Conservation (phyloP, 192 early-diverging fungal species). For the Gamsiella multidivaricata region DNA sequence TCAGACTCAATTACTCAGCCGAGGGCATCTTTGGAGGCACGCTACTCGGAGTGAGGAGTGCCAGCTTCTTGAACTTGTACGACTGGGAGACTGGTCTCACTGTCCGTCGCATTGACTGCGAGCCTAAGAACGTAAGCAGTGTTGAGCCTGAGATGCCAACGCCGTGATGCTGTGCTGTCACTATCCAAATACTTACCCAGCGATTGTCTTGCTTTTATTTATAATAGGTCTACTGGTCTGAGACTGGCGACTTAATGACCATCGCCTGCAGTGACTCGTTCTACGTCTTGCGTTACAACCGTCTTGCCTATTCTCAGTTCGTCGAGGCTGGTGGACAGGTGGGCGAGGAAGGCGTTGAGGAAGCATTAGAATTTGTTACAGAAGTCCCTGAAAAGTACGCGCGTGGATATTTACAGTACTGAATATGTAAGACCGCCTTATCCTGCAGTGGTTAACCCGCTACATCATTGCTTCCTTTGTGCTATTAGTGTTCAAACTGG, state of each 20-base stretch:
- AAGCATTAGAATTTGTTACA: constrained; percentile 94
- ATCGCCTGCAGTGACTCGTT: constrained; percentile 95
- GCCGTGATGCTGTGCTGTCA: background rate
- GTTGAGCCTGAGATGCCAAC: background rate
- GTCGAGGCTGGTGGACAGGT: constrained; percentile 74
- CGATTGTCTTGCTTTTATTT: background rate
- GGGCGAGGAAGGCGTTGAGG: constrained; percentile 95
- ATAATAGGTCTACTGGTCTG: constrained; percentile 91
- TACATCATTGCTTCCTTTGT: background rate
- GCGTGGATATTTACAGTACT: background rate
- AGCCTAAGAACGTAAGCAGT: constrained; percentile 75
- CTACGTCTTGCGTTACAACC: constrained; percentile 93
- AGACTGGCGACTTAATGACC: constrained; percentile 90
- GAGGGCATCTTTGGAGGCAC: constrained; percentile 97
- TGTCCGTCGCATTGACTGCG: constrained; percentile 95
- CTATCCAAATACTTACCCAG: background rate
- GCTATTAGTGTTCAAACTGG: constrained; percentile 86
- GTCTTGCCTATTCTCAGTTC: constrained; percentile 81
- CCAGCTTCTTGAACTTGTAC: constrained; percentile 91
- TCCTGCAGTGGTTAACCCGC: no score
- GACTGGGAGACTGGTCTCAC: constrained; percentile 97
- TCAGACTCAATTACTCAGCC: constrained; percentile 84
- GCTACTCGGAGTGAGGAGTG: constrained; percentile 88
- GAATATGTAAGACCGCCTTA: no score
- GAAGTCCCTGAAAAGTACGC: constrained; percentile 88